Conservation (phyloP, 2,329 filamentous ascomycete species). For the Stromatinia cepivora region DNA sequence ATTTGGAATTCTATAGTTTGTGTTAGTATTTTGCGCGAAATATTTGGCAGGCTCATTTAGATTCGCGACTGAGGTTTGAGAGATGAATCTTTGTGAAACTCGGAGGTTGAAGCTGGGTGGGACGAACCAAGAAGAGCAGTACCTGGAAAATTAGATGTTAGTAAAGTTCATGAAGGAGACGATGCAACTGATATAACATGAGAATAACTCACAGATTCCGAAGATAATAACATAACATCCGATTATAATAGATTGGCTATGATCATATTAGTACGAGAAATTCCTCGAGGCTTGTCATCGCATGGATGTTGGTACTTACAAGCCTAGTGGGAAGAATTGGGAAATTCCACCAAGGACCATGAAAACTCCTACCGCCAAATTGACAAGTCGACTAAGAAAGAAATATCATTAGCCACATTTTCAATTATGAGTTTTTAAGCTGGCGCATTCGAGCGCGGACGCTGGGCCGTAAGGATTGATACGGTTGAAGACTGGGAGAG, state of each 20-base stretch:
- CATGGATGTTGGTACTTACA: slow-evolving; percentile 36
- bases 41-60: neutral
- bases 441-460: slow-evolving; percentile 27
- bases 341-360: slow-evolving; percentile 83
- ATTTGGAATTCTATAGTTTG: slow-evolving; percentile 77
- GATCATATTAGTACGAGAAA: slow-evolving; percentile 1
- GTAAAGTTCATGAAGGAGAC: slow-evolving; percentile 22
- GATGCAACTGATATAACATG: slow-evolving; percentile 5
- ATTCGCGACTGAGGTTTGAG: neutral
- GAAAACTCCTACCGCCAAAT: slow-evolving; percentile 81
- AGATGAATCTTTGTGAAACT: slow-evolving; percentile 10
- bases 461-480: slow-evolving; percentile 17
- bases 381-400: slow-evolving; percentile 78
- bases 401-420: slow-evolving; percentile 35
- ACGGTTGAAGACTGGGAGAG: slow-evolving; percentile 8
- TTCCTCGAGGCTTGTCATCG: neutral
- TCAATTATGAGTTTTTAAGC: neutral
- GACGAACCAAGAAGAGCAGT: slow-evolving; percentile 63
- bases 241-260: slow-evolving; percentile 71
- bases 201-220: slow-evolving; percentile 65
- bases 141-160: slow-evolving; percentile 47
- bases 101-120: slow-evolving; percentile 26
- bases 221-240: slow-evolving; percentile 90
- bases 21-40: neutral
- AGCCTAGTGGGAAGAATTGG: slow-evolving; percentile 58